Conservation (phyloP, 208 protist species). For the Acanthamoeba royreba region DNA sequence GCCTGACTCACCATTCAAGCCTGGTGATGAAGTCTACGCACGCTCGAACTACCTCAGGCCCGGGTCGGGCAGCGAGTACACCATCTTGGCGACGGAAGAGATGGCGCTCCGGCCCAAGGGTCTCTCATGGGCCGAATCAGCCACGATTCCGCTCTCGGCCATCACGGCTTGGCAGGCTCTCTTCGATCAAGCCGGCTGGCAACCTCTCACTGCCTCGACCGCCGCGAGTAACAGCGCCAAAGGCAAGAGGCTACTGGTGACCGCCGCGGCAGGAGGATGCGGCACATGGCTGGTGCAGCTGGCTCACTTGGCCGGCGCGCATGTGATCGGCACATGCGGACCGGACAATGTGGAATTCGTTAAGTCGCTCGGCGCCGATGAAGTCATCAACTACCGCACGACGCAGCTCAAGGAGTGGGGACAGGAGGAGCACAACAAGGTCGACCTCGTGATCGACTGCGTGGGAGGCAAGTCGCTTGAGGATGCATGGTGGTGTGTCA, state of each 20-base stretch:
- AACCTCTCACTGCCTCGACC: not conserved
- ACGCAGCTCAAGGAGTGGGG: not conserved
- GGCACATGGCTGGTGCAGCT: slow-evolving; percentile 89
- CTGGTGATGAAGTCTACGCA: not conserved
- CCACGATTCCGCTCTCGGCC: not conserved
- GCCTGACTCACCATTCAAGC: not conserved
- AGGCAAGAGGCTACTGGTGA: slow-evolving; percentile 74
- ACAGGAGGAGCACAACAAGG: not conserved
- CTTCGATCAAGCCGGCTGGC: not conserved
- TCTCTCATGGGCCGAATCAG: not conserved
- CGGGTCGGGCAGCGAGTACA: not conserved
- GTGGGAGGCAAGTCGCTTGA: not conserved
- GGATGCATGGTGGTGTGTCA: not conserved
- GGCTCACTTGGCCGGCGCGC: slow-evolving; percentile 84
- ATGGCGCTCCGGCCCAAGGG: not conserved
- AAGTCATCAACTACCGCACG: slow-evolving; percentile 77
- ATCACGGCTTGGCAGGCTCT: not conserved
- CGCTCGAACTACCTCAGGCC: not conserved
- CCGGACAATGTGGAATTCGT: slow-evolving; percentile 83
- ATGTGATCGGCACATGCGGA: slow-evolving; percentile 88
- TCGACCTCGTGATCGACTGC: not conserved
- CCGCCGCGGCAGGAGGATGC: slow-evolving; percentile 87
- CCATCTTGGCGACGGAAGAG: not conserved
- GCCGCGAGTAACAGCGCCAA: not conserved
- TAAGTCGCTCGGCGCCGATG: slow-evolving; percentile 80